Base-by-base conservation (phyloP, 306 rosid genomes). In the Phaseolus lunatus region DNA sequence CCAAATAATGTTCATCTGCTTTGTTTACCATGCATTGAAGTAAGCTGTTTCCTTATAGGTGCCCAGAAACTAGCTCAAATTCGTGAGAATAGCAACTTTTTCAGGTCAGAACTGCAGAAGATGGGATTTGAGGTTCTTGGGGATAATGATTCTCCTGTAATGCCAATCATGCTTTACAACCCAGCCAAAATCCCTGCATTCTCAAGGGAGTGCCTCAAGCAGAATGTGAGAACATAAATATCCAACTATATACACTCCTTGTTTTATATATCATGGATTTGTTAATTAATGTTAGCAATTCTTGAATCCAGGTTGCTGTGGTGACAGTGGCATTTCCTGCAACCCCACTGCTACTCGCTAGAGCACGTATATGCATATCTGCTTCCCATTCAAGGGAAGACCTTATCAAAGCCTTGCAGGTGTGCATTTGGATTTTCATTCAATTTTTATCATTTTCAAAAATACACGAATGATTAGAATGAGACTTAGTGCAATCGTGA, bases 281-380 rank as follows among this genome's bases (percentile, higher is more conserved):
- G 29, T 37, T 9, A 45, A 10, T 68, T 50, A 70, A 79, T 52
- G 67, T 27, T 67, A 27, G 58, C 68, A 11, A 44, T 66, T 80
- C 71, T 52, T 48, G 5, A 57, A 48, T 73, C 75, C 79, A 94
- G 98, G 91, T 92, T 75, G 97, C 97, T 70, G 90, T 94, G 53
- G 98, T 94, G 74, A 94, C 90, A 7, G 97, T 89, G 14, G 98
- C 97, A 64, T 94, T 94, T 87, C 98, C 98, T 20, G 98, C 96
- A 16, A 92, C 96, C 63, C 98, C 98, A 7, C 81, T 92, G 56
- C 87, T 94, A 53, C 72, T 91, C 83, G 97, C 98, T 23, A 87
- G 98, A 85, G 97, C 93, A 45, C 96, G 97, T 20, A 92, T 94
- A 72, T 94, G 97, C 88, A 89, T 94, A 81, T 94, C 98, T 19